Evolutionary conservation across 805 yeast genomes (phyloP), one percentile per base, ranked within the genome.

Genomic region (Kluyveromyces starmeri): DNA sequence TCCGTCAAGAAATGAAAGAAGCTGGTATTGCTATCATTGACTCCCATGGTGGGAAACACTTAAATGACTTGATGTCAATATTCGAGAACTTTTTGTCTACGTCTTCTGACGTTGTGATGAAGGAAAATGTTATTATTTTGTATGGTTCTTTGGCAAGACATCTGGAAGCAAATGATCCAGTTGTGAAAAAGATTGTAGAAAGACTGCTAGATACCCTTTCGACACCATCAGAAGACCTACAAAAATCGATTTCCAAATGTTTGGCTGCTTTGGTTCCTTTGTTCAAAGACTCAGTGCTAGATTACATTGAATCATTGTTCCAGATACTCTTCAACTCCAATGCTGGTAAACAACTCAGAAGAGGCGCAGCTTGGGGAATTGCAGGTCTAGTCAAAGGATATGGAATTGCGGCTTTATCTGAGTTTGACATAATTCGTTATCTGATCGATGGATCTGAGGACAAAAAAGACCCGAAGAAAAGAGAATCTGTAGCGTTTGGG

Each of bases 341-440:
- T 4, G 38, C 41, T 1, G 47, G 53, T 7, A 50, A 64, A 24
- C 70, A 71, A 1, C 64, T 67, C n/a, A 71, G 95, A 53, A 72
- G 89, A 44, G 99, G 97, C 51, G 89, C 96, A 2, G 97, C 97
- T 1, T 86, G 83, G 62, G 98, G 97, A 57, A 71, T 92, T 47
- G 83, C 97, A 15, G 99, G 99, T 43, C 60, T 92, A 28, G 89
- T 83, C 3, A 80, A 83, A 51, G 98, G 99, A 39, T 71, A 75
- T 15, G 98, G 98, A 45, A 75, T 92, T 35, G 69, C 75, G 39
- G 70, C 94, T 0, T 62, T 92, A 34, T 70, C 83, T 8, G 79
- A 80, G 32, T 75, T 73, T 51, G 95, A 84, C 48, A 69, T 92
- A 27, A 75, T 85, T 38, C 70, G 95, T 37, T 71, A 70, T 28